Conservation (phyloP, 805 yeast species). For the Candida boleticola region DNA sequence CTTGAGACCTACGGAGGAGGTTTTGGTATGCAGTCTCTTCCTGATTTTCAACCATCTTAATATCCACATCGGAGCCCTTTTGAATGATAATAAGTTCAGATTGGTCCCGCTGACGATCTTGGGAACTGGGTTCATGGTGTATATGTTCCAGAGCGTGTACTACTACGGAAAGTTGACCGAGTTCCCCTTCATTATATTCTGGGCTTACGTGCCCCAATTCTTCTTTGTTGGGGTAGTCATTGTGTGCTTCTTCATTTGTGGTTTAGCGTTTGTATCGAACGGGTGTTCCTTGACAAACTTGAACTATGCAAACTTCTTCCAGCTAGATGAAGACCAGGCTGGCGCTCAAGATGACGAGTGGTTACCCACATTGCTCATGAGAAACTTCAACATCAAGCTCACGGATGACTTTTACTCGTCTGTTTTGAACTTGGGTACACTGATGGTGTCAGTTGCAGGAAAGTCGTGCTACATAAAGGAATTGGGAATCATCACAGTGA, state of each 20-base stretch:
- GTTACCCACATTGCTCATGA: slow-evolving; percentile 13
- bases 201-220: slow-evolving; percentile 69
- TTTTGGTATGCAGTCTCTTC: slow-evolving; percentile 50
- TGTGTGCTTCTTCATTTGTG: slow-evolving; percentile 53
- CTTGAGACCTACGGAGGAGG: slow-evolving; percentile 51
- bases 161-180: slow-evolving; percentile 10
- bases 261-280: slow-evolving; percentile 58
- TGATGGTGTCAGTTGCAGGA: slow-evolving; percentile 67
- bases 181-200: slow-evolving; percentile 54
- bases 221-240: slow-evolving; percentile 48
- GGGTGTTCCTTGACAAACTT: slow-evolving; percentile 37
- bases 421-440: slow-evolving; percentile 55
- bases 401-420: slow-evolving; percentile 69
- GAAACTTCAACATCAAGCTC: slow-evolving; percentile 37
- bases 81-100: slow-evolving; percentile 51
- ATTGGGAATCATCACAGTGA: slow-evolving; percentile 45
- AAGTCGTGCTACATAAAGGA: slow-evolving; percentile 65
- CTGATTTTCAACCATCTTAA: slow-evolving; percentile 58
- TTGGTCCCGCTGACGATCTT: slow-evolving; percentile 61
- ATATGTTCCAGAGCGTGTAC: slow-evolving; percentile 16
- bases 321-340: slow-evolving; percentile 21
- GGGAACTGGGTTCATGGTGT: slow-evolving; percentile 52
- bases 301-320: slow-evolving; percentile 34
- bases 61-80: slow-evolving; percentile 61
- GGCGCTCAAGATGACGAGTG: slow-evolving; percentile 20